Conservation (phyloP, 257 asterid species). For the Voacanga thouarsii region DNA sequence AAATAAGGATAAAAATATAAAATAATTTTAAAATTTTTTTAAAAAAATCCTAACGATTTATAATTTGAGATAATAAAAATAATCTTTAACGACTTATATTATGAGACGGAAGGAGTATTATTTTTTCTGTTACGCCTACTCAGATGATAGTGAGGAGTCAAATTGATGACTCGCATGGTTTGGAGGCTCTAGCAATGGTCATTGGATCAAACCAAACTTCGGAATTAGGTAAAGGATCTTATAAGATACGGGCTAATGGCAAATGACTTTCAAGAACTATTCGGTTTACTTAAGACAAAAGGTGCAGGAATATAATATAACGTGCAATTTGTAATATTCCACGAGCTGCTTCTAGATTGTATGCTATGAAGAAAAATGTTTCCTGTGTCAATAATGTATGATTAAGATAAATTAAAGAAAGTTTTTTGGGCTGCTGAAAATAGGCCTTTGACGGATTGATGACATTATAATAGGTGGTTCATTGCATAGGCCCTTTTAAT, state of each 20-base stretch:
- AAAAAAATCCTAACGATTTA: too few species aligned
- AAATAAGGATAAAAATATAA: too few species aligned
- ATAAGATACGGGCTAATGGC: neutral
- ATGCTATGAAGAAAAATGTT: neutral
- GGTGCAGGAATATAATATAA: neutral
- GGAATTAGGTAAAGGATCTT: too few species aligned
- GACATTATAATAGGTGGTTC: too few species aligned
- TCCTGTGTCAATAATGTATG: neutral
- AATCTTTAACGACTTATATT: too few species aligned
- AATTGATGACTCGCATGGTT: neutral
- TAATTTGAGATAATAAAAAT: too few species aligned
- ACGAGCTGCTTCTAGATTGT: conserved; percentile 9
- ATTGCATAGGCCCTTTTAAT: too few species aligned
- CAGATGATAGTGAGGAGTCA: neutral
- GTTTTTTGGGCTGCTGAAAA: too few species aligned
- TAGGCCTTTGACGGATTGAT: too few species aligned
- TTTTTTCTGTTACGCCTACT: neutral
- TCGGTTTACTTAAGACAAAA: neutral
- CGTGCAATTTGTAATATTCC: neutral
- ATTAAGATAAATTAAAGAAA: neutral
- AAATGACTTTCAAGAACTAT: neutral
- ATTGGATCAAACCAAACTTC: neutral
- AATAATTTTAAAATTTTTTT: too few species aligned
- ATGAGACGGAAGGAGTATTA: too few species aligned
- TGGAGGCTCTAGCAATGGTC: conserved; percentile 2